Evolutionary conservation across 2,329 filamentous ascomycete species (phyloP).

Genomic region (Fusarium piperis): DNA sequence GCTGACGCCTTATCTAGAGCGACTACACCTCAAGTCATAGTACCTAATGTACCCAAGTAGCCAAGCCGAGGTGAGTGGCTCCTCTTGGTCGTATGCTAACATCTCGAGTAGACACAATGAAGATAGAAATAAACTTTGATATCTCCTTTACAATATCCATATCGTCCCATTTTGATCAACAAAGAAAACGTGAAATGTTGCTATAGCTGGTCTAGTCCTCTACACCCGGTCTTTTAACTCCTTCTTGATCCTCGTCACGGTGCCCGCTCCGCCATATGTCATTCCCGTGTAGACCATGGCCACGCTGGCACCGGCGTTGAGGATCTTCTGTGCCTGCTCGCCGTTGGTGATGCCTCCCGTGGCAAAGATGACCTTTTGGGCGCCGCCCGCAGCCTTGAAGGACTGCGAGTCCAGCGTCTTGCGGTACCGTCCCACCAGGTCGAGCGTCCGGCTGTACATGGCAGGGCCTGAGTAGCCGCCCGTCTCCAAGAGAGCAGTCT

Average conservation of each 20-base stretch:
- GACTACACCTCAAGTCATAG: background rate
- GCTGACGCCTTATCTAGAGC: background rate
- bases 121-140: background rate
- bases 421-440: constrained; percentile 83
- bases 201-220: constrained; percentile 32
- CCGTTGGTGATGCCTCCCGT: constrained; percentile 93
- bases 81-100: background rate
- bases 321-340: constrained; percentile 79
- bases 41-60: background rate
- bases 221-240: constrained; percentile 63
- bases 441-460: constrained; percentile 82
- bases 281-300: constrained; percentile 90
- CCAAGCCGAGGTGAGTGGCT: background rate
- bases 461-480: constrained; percentile 93
- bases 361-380: constrained; percentile 87
- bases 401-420: constrained; percentile 67
- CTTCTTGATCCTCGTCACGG: constrained; percentile 70
- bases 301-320: constrained; percentile 89
- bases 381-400: constrained; percentile 45
- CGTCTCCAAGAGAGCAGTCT: constrained; percentile 74
- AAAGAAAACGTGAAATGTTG: constrained; percentile 36
- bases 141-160: background rate
- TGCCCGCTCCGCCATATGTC: constrained; percentile 72
- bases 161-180: constrained; percentile 16
- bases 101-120: background rate